Conservation (phyloP, 1,284 basidiomycete species). For the Tilletia walkeri region DNA sequence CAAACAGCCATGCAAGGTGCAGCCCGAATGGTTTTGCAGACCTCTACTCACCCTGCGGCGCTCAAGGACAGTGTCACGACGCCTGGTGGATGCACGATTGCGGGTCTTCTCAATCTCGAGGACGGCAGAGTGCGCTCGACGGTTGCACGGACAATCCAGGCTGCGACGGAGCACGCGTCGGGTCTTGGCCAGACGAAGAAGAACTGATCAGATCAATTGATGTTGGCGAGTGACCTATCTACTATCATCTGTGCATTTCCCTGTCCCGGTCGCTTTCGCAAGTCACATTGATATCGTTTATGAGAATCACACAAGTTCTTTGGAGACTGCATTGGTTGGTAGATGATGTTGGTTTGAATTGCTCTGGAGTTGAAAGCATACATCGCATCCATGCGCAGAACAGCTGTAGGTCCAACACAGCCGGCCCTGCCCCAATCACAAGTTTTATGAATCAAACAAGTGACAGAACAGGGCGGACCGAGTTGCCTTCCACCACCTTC, state of each 20-base stretch:
- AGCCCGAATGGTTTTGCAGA: conserved; percentile 89
- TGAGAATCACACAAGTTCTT: no score
- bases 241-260: no score
- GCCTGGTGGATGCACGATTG: conserved; percentile 97
- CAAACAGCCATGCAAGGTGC: conserved; percentile 85
- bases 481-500: background rate
- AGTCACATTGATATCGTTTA: no score
- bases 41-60: conserved; percentile 85
- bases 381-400: background rate
- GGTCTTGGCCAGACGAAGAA: conserved; percentile 39
- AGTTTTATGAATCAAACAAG: background rate
- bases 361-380: no score
- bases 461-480: conserved; percentile 6
- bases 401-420: background rate
- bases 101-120: conserved; percentile 88
- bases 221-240: no score
- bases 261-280: no score
- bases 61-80: conserved; percentile 98
- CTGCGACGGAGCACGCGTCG: conserved; percentile 51
- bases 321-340: no score
- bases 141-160: conserved; percentile 88
- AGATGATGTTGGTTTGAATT: no score
- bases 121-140: conserved; percentile 91
- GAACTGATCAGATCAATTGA: background rate
- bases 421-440: background rate